Conservation (phyloP, 768 basidiomycete genomes). For the Boletus barrowsii region DNA sequence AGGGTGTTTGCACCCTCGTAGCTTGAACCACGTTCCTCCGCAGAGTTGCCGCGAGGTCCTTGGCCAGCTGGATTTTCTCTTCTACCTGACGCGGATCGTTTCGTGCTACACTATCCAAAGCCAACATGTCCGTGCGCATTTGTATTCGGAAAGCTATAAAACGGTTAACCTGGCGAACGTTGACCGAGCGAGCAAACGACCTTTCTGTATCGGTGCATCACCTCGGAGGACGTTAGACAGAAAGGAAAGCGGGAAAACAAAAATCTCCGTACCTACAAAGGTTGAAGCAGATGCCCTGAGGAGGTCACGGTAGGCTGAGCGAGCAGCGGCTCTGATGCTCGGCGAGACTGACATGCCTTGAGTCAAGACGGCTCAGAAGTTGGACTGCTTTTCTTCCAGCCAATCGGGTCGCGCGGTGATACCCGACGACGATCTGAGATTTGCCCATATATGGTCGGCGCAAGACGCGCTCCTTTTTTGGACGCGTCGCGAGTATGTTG, state of each 20-base stretch:
- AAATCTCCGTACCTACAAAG: conserved; percentile 50
- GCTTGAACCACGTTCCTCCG: conserved; percentile 88
- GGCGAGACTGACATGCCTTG: conserved; percentile 48
- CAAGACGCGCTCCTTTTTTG: conserved; percentile 40
- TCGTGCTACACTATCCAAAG: conserved; percentile 38
- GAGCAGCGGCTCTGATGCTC: conserved; percentile 58
- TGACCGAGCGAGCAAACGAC: conserved; percentile 20
- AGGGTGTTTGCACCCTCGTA: conserved; percentile 38
- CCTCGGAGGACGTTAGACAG: conserved; percentile 35
- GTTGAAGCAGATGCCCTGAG: conserved; percentile 64
- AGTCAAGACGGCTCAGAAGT: no score
- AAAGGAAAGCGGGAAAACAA: neutral
- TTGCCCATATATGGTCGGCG: conserved; percentile 31
- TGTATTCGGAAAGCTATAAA: conserved; percentile 66
- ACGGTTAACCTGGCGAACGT: conserved; percentile 4
- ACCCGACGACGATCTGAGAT: conserved; percentile 34
- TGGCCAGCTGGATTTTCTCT: conserved; percentile 54
- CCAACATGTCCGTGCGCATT: conserved; percentile 53
- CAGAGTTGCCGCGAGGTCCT: conserved; percentile 71
- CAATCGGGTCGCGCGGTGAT: conserved; percentile 13
- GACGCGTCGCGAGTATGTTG: conserved; percentile 31
- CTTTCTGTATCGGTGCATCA: conserved; percentile 54
- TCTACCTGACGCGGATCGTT: conserved; percentile 49
- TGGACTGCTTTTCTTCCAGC: conserved; percentile 5
- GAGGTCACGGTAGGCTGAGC: conserved; percentile 71